Base-by-base conservation (phyloP, 352 stramenopile genomes). In the Phytophthora aleatoria region DNA sequence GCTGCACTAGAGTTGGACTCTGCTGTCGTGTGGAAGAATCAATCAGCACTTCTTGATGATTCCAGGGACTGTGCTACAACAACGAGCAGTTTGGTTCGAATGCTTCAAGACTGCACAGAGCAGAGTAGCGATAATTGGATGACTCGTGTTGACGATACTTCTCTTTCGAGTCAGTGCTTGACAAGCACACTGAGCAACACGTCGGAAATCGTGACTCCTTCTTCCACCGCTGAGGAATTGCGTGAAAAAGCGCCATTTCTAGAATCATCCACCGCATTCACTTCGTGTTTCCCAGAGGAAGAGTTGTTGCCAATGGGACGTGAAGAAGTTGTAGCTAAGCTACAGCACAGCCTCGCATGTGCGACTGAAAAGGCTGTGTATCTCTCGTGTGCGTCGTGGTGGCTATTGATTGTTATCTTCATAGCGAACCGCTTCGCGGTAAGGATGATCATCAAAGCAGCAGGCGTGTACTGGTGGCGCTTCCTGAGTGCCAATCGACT, bases 291-390 rank as follows among this genome's bases (percentile, higher is more conserved):
- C 31, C 60, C 64, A 56, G 36, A 49, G 36, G 41, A 61, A 11
- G 30, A 62, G 3, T 5, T 43, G 11, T 10, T 51, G 10, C 45
- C 27, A 24, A 57, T 58, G 28, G 11, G n/a, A 24, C 65, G 64
- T 12, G 61, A 64, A 26, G 39, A 50, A 50, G 13, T 65, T 20
- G 65, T 85, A 2, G 48, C 24, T 8, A 68, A 56, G 13, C 42
- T 90, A 16, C 61, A 89, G 15, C 69, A 74, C 24, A 52, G 20
- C 2, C 77, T 88, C 10, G 51, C 71, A 4, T 92, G 84, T 48
- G 69, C 74, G 20, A 64, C 79, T 13, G 84, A 92, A 56, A 74
- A 80, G 43, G 68, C 64, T n/a, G 50, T 91, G 26, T 92, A 92
- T 54, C 64, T 92, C 51, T 73, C 65, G 8, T 27, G 76, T 44